Evolutionary conservation across 768 basidiomycete species (phyloP).

Genomic region (Xanthoconium purpureum): DNA sequence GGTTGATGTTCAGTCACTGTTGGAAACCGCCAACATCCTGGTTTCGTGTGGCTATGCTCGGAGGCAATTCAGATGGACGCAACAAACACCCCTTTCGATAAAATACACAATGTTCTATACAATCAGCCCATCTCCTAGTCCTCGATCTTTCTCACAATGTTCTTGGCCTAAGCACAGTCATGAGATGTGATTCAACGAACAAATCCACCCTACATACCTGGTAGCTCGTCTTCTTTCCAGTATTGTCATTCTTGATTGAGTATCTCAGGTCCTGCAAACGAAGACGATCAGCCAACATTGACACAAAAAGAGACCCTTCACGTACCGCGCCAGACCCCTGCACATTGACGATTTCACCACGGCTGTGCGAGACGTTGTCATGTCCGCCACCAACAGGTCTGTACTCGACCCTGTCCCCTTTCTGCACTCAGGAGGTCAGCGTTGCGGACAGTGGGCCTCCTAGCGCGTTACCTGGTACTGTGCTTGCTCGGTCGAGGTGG

Average conservation of each 20-base stretch:
- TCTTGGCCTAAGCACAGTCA: conserved; percentile 31
- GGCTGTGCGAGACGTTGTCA: conserved; percentile 40
- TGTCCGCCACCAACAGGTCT: conserved; percentile 39
- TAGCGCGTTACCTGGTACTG: conserved; percentile 23
- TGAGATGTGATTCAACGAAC: neutral
- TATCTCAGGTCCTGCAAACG: conserved; percentile 32
- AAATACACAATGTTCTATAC: conserved; percentile 4
- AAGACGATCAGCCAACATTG: neutral
- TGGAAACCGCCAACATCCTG: neutral
- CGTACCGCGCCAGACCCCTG: conserved; percentile 34
- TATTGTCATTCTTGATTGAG: conserved; percentile 43
- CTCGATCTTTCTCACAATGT: conserved; percentile 33
- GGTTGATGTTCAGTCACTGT: too few species aligned
- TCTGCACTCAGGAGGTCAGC: conserved; percentile 17
- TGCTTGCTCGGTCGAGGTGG: conserved; percentile 1
- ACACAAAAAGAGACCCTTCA: neutral
- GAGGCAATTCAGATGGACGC: too few species aligned
- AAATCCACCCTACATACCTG: conserved; percentile 22
- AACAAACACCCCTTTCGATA: neutral
- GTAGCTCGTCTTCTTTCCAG: conserved; percentile 39
- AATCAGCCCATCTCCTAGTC: too few species aligned
- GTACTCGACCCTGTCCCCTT: conserved; percentile 44
- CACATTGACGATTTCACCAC: conserved; percentile 35
- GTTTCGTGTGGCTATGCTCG: conserved; percentile 6
- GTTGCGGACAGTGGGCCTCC: neutral